Conservation (phyloP, 2,329 filamentous ascomycete genomes). For the Cladosporium phlei region DNA sequence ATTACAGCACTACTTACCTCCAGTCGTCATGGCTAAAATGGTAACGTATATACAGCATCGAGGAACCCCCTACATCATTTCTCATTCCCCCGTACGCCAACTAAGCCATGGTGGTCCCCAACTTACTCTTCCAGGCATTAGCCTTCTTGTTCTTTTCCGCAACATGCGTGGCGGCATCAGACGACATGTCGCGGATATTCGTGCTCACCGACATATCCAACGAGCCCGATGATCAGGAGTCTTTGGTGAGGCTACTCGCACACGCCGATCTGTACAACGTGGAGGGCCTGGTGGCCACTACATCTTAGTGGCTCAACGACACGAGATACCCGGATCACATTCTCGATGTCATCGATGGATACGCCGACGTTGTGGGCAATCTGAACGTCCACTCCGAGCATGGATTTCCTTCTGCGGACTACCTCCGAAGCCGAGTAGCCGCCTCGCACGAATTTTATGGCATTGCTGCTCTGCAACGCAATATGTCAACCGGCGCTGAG, state of each 20-base stretch:
- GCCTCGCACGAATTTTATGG: conserved; percentile 35
- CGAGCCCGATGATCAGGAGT: conserved; percentile 26
- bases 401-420: conserved; percentile 22
- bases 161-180: neutral
- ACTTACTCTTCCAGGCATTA: neutral
- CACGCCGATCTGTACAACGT: conserved; percentile 16
- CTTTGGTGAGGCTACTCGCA: conserved; percentile 20
- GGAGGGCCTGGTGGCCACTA: conserved; percentile 15
- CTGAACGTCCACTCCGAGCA: conserved; percentile 38
- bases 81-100: too few species aligned
- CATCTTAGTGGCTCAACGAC: conserved; percentile 21
- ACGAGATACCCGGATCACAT: conserved; percentile 24
- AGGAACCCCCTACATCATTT: too few species aligned
- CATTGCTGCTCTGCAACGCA: conserved; percentile 31
- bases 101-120: too few species aligned
- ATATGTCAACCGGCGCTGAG: conserved; percentile 16
- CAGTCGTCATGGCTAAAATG: neutral
- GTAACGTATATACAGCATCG: neutral
- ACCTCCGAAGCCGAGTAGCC: conserved; percentile 19
- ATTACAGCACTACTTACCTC: neutral
- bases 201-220: conserved; percentile 26
- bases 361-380: conserved; percentile 35
- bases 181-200: conserved; percentile 15
- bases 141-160: neutral
- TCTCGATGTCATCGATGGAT: conserved; percentile 26